A percentile compares a stretch with the other conserved stretches of the same genome.
Evolutionary conservation across 2,329 filamentous ascomycete genomes (phyloP).

Genomic region (Shiraia sp.): DNA sequence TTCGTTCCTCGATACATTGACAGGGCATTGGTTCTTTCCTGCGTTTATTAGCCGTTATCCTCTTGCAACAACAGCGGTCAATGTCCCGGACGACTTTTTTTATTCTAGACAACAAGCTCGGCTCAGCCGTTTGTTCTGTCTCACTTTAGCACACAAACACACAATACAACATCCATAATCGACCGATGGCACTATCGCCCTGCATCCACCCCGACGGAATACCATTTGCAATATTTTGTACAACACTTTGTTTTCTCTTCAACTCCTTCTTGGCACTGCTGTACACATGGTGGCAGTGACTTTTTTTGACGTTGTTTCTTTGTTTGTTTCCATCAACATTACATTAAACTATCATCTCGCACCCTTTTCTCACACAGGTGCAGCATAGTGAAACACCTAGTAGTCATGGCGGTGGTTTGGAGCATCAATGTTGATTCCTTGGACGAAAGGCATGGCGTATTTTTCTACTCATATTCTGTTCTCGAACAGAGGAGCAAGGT

Average conservation of each 20-base stretch:
- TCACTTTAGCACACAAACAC: too few species aligned
- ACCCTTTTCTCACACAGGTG: neutral
- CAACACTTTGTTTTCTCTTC: conserved; percentile 12
- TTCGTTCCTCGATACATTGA: conserved; percentile 19
- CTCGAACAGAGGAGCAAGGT: too few species aligned
- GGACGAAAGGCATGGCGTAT: too few species aligned
- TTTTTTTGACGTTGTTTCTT: neutral
- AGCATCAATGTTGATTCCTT: too few species aligned
- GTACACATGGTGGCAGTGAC: neutral
- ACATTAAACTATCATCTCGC: neutral
- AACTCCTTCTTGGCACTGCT: neutral
- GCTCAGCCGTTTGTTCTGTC: neutral
- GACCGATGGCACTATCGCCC: conserved; percentile 4
- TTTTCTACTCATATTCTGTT: too few species aligned
- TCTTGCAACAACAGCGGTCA: conserved; percentile 12
- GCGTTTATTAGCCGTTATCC: conserved; percentile 5
- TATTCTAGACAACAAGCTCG: conserved; percentile 6
- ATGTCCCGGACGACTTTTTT: conserved; percentile 14
- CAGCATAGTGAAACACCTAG: conserved; percentile 15
- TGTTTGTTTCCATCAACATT: conserved; percentile 15
- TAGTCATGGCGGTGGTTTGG: conserved; percentile 13
- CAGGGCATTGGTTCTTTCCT: conserved; percentile 3
- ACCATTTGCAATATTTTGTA: conserved; percentile 12
- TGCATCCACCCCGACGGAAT: neutral
- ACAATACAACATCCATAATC: conserved; percentile 6